phyloP scores from a whole-genome alignment of 805 yeast genomes.

The Ogataea pini region DNA sequence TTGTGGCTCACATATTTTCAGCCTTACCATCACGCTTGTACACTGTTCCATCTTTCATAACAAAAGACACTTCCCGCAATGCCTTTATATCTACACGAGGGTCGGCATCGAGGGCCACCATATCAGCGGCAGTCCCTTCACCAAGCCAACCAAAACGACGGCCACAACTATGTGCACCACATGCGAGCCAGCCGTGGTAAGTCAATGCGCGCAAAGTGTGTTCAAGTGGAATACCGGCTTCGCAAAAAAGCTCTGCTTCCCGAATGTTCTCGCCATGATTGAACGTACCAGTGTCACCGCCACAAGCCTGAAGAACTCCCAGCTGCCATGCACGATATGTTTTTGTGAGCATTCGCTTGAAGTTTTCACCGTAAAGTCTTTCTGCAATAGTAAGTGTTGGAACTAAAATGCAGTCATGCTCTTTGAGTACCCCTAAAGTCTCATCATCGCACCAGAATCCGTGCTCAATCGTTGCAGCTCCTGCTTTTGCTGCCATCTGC shows the following conservation, averaged over 20 bases:
- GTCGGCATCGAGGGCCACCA: conserved; percentile 28
- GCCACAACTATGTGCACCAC: conserved; percentile 29
- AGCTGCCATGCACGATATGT: conserved; percentile 26
- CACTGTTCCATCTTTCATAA: conserved; percentile 32
- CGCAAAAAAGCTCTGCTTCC: conserved; percentile 30
- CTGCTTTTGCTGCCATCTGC: conserved; percentile 31
- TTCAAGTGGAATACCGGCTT: conserved; percentile 28
- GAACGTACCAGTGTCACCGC: conserved; percentile 34
- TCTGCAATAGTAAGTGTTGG: conserved; percentile 32
- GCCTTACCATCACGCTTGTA: conserved; percentile 20
- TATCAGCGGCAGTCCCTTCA: conserved; percentile 28
- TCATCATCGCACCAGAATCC: conserved; percentile 30
- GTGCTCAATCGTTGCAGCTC: conserved; percentile 30
- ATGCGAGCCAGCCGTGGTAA: conserved; percentile 32
- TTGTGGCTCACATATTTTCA: neutral
- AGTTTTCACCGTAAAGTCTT: conserved; percentile 24
- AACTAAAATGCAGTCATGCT: conserved; percentile 26
- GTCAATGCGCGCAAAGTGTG: conserved; percentile 26
- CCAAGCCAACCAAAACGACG: conserved; percentile 30
- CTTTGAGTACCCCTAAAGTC: conserved; percentile 21
- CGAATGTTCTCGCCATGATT: conserved; percentile 34
- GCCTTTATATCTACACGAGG: conserved; percentile 20
- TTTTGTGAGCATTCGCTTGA: conserved; percentile 20
- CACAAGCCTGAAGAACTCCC: conserved; percentile 31
- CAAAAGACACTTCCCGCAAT: conserved; percentile 24